phyloP scores from a whole-genome alignment of 139 green algal species.

The Picochlorum sp. region DNA sequence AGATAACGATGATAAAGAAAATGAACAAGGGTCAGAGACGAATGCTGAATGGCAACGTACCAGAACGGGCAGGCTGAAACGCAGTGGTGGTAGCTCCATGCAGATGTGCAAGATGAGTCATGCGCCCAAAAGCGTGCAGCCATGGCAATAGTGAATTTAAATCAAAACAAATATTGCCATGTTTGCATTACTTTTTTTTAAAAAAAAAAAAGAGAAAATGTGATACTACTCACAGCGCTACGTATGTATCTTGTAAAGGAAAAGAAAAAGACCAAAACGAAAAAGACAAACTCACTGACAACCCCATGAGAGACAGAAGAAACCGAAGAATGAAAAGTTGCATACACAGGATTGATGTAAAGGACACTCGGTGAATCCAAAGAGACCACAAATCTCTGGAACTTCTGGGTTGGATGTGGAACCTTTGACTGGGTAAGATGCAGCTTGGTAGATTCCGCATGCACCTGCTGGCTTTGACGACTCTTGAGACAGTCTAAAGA shows the following conservation, averaged over 20 bases:
- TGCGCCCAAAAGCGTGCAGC: too few relatives aligned
- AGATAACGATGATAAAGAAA: too few relatives aligned
- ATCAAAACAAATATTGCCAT: too few relatives aligned
- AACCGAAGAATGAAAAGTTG: conserved; percentile 20
- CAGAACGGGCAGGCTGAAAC: too few relatives aligned
- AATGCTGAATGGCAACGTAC: too few relatives aligned
- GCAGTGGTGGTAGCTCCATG: too few relatives aligned
- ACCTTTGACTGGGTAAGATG: conserved; percentile 62
- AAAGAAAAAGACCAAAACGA: background rate
- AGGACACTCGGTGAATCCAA: conserved; percentile 23
- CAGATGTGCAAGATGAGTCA: too few relatives aligned
- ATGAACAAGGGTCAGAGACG: too few relatives aligned
- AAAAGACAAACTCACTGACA: conserved; percentile 4
- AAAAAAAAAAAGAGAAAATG: too few relatives aligned
- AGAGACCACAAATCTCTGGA: conserved; percentile 22
- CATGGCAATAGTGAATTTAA: too few relatives aligned
- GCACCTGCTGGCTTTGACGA: conserved; percentile 18
- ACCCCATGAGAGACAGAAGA: conserved; percentile 23
- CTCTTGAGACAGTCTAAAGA: conserved; percentile 52
- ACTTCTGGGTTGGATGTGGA: conserved; percentile 21
- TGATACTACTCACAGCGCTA: background rate
- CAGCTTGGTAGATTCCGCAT: conserved; percentile 48
- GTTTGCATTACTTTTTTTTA: too few relatives aligned
- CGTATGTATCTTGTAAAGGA: background rate
- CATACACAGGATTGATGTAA: conserved; percentile 12